These are phyloP conservation scores for Sclerotinia sclerotiorum DNA, from an alignment of 2,329 filamentous ascomycete species.

Conservation along the genomic window DNA sequence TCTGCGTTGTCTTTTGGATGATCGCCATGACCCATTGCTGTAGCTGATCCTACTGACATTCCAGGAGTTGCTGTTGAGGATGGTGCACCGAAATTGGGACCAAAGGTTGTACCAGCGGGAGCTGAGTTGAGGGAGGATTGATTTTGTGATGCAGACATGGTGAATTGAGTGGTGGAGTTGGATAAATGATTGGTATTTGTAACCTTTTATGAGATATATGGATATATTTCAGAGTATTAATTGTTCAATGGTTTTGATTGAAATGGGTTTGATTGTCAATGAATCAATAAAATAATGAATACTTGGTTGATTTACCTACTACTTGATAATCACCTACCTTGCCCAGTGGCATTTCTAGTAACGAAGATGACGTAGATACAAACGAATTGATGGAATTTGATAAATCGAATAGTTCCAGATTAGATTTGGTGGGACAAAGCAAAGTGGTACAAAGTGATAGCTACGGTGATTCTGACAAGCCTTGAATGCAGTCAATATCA, in stretches of 20 bases:
- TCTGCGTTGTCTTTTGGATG: constrained; percentile 39
- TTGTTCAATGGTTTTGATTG: not conserved
- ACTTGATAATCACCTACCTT: not conserved
- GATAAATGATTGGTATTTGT: not conserved
- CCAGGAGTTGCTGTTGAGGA: constrained; percentile 34
- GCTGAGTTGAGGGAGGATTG: constrained; percentile 35
- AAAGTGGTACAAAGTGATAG: not conserved
- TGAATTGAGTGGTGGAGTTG: constrained; percentile 19
- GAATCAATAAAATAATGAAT: not conserved
- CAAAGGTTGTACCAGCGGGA: constrained; percentile 30
- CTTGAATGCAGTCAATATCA: constrained; percentile 20
- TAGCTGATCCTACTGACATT: constrained; percentile 36
- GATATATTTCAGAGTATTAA: not conserved
- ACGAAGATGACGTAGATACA: constrained; percentile 15
- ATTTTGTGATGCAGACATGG: constrained; percentile 38
- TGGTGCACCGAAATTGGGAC: constrained; percentile 29
- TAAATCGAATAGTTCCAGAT: not conserved
- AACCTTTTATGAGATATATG: not conserved
- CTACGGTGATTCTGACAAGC: constrained; percentile 6
- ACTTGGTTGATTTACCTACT: not conserved
- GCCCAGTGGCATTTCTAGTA: not conserved
- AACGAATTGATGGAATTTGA: not conserved
- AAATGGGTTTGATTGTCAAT: not conserved
- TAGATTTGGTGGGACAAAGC: not conserved
- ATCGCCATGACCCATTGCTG: constrained; percentile 38